phyloP scores from a whole-genome alignment of 2,329 filamentous ascomycete genomes.

The Pseudogymnoascus sp. region DNA sequence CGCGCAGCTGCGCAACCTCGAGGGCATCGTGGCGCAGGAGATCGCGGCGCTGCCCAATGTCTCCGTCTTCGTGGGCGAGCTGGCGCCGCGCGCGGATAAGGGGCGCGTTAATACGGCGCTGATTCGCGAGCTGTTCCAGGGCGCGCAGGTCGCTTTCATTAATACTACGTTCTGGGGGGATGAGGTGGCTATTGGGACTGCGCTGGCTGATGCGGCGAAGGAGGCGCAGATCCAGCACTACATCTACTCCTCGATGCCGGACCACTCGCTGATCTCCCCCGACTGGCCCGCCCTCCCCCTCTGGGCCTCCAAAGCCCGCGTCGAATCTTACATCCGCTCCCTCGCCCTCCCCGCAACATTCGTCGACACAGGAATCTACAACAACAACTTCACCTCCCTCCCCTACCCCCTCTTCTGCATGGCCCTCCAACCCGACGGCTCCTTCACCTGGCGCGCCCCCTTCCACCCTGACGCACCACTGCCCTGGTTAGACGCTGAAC shows the following conservation, averaged over 20 bases:
- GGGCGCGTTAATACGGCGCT: constrained; percentile 64
- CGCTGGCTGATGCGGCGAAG: constrained; percentile 83
- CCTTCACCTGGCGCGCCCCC: constrained; percentile 86
- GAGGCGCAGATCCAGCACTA: constrained; percentile 80
- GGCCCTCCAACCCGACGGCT: constrained; percentile 76
- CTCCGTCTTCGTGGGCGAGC: constrained; percentile 55
- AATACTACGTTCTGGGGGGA: constrained; percentile 98
- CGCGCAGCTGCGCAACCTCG: constrained; percentile 80
- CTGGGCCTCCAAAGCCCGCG: constrained; percentile 86
- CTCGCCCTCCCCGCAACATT: constrained; percentile 77
- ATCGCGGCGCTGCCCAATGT: constrained; percentile 74
- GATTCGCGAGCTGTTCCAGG: constrained; percentile 71
- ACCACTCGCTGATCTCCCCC: constrained; percentile 73
- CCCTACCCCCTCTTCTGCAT: constrained; percentile 93
- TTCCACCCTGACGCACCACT: constrained; percentile 85
- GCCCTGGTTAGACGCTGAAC: constrained; percentile 93
- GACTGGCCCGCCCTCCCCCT: constrained; percentile 77
- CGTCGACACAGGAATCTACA: constrained; percentile 95
- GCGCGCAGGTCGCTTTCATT: constrained; percentile 86
- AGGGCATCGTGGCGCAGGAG: constrained; percentile 83
- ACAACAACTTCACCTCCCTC: constrained; percentile 96
- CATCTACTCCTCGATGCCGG: constrained; percentile 95
- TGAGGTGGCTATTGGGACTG: constrained; percentile 81
- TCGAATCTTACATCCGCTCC: constrained; percentile 84
- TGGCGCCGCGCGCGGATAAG: constrained; percentile 46